Evolutionary conservation across 208 protist genomes (phyloP), one percentile per base, ranked within the genome.

Genomic region (Tetramitus jugosus): DNA sequence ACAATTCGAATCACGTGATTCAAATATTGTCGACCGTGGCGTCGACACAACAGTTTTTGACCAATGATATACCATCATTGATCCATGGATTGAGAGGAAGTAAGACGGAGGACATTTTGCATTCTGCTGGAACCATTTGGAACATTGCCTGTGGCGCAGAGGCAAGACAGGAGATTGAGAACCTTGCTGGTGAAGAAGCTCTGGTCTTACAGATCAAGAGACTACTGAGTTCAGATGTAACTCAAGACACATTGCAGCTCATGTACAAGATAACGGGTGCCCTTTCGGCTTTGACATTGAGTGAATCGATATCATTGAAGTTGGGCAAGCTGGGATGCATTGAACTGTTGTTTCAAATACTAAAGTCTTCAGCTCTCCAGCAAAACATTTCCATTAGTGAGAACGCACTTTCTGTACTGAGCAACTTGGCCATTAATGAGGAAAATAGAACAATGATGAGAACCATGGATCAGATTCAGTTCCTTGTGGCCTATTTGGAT

Each of bases 181-280:
- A 71, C 26, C 1, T 33, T 1, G 39, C 8, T 33, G 65, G 65
- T 35, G 17, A 49, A 17, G 39, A 46, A n/a, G 14, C 35, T 49
- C 26, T 71, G 2, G 3, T n/a, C n/a, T n/a, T n/a, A n/a, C n/a
- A n/a, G n/a, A n/a, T 7, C 1, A 71, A 49, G 26, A 14, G 3
- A 62, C 20, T 71, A 8, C 14, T 71, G 1, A 40, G 31, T 13
- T 10, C 20, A 4, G 4, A 17, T 71, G n/a, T 35, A 17, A 71
- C 23, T 40, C 26, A 67, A 31, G 3, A 17, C 14, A 39, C n/a
- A 14, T 20, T 39, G 10, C 20, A 42, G 7, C 10, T 71, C 0
- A 20, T 71, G 26, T 71, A 71, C 20, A 71, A 71, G 49, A 1
- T 71, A 1, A 49, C 65, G 35, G 65, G 65, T 33, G 35, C 65